These are phyloP conservation scores for Lentithecium fluviatile DNA, from an alignment of 495 filamentous ascomycete species.

Conservation along the genomic window DNA sequence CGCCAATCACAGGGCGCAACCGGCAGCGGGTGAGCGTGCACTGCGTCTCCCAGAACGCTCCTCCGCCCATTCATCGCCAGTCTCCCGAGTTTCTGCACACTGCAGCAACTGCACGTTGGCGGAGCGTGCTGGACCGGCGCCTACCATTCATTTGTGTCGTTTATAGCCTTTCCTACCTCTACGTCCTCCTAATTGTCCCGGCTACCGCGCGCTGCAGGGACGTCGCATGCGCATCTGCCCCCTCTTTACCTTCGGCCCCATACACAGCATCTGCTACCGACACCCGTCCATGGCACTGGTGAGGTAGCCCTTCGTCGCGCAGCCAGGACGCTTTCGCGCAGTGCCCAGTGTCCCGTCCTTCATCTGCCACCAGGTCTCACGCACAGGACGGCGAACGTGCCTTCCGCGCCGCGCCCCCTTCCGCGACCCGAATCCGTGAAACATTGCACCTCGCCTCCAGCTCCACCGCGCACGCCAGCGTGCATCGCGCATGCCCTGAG, in stretches of 20 bases:
- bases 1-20: background rate
- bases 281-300: background rate
- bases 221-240: background rate
- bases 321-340: background rate
- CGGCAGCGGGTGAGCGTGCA: background rate
- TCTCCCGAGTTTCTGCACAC: background rate
- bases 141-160: slow-evolving; percentile 1
- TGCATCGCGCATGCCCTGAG: background rate
- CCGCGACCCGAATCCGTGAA: background rate
- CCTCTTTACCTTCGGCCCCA: background rate
- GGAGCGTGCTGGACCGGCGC: background rate
- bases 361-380: background rate
- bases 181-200: background rate
- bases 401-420: slow-evolving; percentile 1
- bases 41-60: background rate
- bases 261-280: background rate
- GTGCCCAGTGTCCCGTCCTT: background rate
- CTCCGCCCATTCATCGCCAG: background rate
- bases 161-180: background rate
- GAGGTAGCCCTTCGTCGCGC: background rate
- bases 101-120: background rate
- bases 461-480: background rate
- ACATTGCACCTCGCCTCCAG: background rate
- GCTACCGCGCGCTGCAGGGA: background rate
- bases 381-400: background rate